phyloP scores from a whole-genome alignment of 192 early-diverging fungal species.

The Funneliformis geosporum region DNA sequence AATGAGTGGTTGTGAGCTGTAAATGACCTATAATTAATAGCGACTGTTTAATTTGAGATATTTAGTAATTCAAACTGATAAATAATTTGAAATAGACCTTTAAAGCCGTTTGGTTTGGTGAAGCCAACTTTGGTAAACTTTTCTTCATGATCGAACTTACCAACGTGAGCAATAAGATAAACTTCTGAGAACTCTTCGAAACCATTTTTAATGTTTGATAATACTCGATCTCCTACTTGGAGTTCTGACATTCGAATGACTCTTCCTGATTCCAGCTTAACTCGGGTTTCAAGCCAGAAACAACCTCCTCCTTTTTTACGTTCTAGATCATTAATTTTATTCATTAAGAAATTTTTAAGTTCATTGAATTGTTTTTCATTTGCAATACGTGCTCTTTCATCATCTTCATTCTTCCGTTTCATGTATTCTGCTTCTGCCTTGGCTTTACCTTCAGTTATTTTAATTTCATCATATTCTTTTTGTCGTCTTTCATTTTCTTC shows the following conservation, averaged over 20 bases:
- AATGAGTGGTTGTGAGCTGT: slow-evolving; percentile 15
- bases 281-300: too few relatives aligned
- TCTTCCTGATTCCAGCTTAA: too few relatives aligned
- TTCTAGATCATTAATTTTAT: too few relatives aligned
- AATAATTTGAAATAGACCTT: slow-evolving; percentile 8
- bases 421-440: not conserved
- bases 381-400: not conserved
- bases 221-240: slow-evolving; percentile 8
- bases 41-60: too few relatives aligned
- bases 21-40: not conserved
- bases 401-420: not conserved
- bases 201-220: slow-evolving; percentile 11
- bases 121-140: slow-evolving; percentile 9
- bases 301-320: too few relatives aligned
- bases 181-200: slow-evolving; percentile 3
- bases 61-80: too few relatives aligned
- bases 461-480: not conserved
- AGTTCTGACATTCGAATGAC: slow-evolving; percentile 19
- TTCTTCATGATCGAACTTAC: not conserved
- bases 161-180: slow-evolving; percentile 23
- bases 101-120: slow-evolving; percentile 11
- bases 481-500: not conserved
- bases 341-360: too few relatives aligned
- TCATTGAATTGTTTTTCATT: not conserved
- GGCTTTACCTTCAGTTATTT: not conserved